phyloP scores from a whole-genome alignment of 2,329 filamentous ascomycete genomes.

The Stagonosporopsis chrysanthemi region DNA sequence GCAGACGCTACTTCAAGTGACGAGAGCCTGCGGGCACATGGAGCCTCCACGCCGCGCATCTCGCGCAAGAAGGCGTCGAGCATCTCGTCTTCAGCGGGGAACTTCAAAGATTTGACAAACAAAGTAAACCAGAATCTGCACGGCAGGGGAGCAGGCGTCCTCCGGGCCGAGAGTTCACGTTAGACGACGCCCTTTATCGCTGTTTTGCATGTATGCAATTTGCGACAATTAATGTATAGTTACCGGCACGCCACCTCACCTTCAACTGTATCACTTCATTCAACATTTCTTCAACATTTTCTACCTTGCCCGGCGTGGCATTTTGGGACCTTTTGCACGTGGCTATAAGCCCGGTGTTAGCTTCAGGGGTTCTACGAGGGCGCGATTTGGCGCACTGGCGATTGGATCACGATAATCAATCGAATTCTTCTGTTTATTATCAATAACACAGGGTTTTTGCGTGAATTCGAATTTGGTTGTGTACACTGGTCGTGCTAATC shows the following conservation, averaged over 20 bases:
- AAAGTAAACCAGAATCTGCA: conserved; percentile 57
- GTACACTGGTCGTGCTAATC: too few species aligned
- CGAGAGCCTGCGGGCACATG: conserved; percentile 35
- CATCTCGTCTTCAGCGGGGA: conserved; percentile 48
- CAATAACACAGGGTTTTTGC: background rate
- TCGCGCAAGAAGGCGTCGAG: conserved; percentile 53
- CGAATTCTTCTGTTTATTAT: conserved; percentile 3
- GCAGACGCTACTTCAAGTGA: conserved; percentile 31
- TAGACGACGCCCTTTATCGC: conserved; percentile 26
- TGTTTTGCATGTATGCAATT: conserved; percentile 26
- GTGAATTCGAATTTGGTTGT: background rate
- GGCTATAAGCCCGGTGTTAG: conserved; percentile 23
- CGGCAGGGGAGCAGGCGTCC: conserved; percentile 54
- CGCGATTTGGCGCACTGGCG: conserved; percentile 28
- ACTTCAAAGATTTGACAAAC: conserved; percentile 55
- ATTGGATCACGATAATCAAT: conserved; percentile 38
- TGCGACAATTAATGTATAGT: conserved; percentile 47
- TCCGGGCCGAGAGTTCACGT: conserved; percentile 55
- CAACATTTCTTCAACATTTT: conserved; percentile 13
- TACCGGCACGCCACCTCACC: conserved; percentile 32
- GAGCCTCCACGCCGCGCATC: conserved; percentile 48
- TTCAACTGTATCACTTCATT: conserved; percentile 35
- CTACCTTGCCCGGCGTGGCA: conserved; percentile 16
- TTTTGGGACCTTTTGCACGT: conserved; percentile 7
- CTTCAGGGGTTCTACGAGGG: conserved; percentile 36